Conservation (phyloP, 2,329 filamentous ascomycete species). For the Lasiodiplodia hormozganensis region DNA sequence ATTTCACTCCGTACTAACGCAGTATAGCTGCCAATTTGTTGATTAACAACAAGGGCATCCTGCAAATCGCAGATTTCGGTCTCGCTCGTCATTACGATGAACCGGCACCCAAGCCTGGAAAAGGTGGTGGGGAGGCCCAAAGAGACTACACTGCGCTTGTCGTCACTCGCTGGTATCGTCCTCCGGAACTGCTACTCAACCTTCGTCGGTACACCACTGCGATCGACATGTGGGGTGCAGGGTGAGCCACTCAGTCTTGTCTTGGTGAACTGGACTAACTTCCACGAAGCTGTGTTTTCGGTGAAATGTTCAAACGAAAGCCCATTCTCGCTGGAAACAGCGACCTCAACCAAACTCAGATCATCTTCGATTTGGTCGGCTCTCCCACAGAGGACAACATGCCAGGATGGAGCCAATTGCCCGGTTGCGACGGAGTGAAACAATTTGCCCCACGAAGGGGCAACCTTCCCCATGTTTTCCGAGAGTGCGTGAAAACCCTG, state of each 20-base stretch:
- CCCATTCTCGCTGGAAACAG: conserved; percentile 91
- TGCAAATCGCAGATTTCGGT: conserved; percentile 98
- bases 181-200: conserved; percentile 88
- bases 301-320: conserved; percentile 94
- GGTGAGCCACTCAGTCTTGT: conserved; percentile 61
- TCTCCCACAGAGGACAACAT: conserved; percentile 88
- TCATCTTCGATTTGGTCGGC: conserved; percentile 93
- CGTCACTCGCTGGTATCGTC: conserved; percentile 95
- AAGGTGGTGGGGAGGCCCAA: conserved; percentile 81
- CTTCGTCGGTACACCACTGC: conserved; percentile 93
- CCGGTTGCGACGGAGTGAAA: conserved; percentile 78
- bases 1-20: neutral
- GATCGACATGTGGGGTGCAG: conserved; percentile 98
- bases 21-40: conserved; percentile 81
- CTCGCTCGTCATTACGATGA: conserved; percentile 94
- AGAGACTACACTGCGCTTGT: conserved; percentile 96
- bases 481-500: conserved; percentile 61
- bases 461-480: conserved; percentile 76
- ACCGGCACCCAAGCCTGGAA: conserved; percentile 74
- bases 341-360: conserved; percentile 86
- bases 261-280: conserved; percentile 33
- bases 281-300: conserved; percentile 83
- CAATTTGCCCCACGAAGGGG: conserved; percentile 66
- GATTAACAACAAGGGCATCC: conserved; percentile 90
- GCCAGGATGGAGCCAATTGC: conserved; percentile 86